Base-by-base conservation (phyloP, 768 basidiomycete genomes). In the Trametes gibbosa region DNA sequence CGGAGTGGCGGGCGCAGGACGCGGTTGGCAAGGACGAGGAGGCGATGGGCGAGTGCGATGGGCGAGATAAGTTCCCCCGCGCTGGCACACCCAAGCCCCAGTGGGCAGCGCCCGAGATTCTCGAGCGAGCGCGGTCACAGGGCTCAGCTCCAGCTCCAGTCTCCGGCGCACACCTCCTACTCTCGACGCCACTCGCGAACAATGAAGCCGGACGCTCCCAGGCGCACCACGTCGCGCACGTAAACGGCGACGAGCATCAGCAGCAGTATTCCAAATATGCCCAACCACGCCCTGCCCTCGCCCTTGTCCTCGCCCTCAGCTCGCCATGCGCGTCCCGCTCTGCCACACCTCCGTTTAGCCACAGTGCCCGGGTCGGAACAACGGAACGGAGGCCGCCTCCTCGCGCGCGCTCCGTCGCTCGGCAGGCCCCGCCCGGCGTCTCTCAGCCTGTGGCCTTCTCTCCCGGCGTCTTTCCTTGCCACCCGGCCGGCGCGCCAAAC, bases 241-340 rank as follows among this genome's bases (percentile, higher is more conserved):
- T 61, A 61, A 61, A 47, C 24, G 50, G 54, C 60, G 50, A 53
- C 59, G 53, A 50, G 25, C 59, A 61, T 55, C 59, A n/a, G n/a
- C n/a, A n/a, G n/a, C n/a, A n/a, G n/a, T n/a, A 45, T 41, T 56
- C 52, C 40, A 40, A 47, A n/a, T n/a, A n/a, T n/a, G n/a, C n/a
- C n/a, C n/a, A n/a, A n/a, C n/a, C n/a, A n/a, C n/a, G n/a, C n/a
- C n/a, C 37, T 43, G 27, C 45, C 46, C 46, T 19, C 46, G 46
- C 54, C 32, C 34, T 24, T 51, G 51, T 53, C 58, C 48, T 53
- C n/a, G 56, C 41, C 51, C 23, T 21, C 14, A 14, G 14, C 24
- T 8, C 13, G 12, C 14, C 23, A 19, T 25, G 23, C 39, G 34
- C 34, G n/a, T n/a, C n/a, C n/a, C n/a, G n/a, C n/a, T n/a, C n/a